phyloP scores from a whole-genome alignment of 2,329 filamentous ascomycete genomes.

The Exophiala oligosperma region DNA sequence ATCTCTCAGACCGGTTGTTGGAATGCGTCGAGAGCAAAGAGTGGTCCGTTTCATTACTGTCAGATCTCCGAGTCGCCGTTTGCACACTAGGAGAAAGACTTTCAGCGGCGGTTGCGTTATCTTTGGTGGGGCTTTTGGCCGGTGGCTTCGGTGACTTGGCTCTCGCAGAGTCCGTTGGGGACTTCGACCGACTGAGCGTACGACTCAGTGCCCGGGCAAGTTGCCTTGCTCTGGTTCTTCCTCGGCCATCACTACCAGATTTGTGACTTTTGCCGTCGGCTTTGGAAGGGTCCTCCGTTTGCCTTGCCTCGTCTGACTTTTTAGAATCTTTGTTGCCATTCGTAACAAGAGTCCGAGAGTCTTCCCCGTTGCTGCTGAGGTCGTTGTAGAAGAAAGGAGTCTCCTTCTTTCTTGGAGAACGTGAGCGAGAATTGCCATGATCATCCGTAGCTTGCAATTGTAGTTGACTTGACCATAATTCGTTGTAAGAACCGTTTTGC shows the following conservation, averaged over 20 bases:
- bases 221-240: neutral
- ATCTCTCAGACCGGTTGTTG: neutral
- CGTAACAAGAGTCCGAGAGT: neutral
- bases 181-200: conserved; percentile 6
- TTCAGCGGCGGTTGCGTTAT: conserved; percentile 6
- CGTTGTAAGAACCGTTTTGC: conserved; percentile 60
- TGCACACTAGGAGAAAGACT: neutral
- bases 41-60: neutral
- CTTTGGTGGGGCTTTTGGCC: neutral
- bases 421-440: neutral
- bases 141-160: neutral
- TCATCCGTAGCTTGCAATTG: conserved; percentile 13
- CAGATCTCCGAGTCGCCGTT: neutral
- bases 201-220: neutral
- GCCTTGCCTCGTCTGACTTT: neutral
- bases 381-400: conserved; percentile 6
- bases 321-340: neutral
- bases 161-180: neutral
- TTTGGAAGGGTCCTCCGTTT: neutral
- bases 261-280: conserved; percentile 1
- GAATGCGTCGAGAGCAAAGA: neutral
- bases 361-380: conserved; percentile 1
- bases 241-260: conserved; percentile 1
- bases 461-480: conserved; percentile 64
- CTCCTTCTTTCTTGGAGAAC: neutral